Base-by-base conservation (phyloP, 2,329 filamentous ascomycete species). In the Akanthomyces lecanii region DNA sequence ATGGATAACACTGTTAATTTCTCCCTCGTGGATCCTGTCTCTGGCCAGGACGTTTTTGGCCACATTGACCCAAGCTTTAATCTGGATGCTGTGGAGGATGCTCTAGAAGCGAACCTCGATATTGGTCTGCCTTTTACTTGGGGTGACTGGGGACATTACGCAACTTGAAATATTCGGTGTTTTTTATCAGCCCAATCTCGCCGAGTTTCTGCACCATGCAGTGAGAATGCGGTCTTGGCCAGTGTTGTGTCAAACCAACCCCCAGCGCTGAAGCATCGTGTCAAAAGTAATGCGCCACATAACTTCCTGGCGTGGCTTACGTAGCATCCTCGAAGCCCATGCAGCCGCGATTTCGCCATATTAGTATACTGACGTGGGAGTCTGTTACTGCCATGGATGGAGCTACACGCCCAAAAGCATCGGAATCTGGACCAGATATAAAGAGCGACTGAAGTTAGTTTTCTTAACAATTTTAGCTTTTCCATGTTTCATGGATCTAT, bases 31-130 rank as follows among this genome's bases (percentile, higher is more conserved):
- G 78, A 80, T 47, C 72, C 76, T 2, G 72, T 79, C 30, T 78
- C 78, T 0, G 81, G 82, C 1, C 73, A 83, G n/a, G 81, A 85
- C 51, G 73, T 85, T 1, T 84, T 84, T 66, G 80, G 79, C 3
- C 78, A 83, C 50, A 82, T 85, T 30, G 82, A 83, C 55, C 82
- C 82, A 2, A 82, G 73, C 55, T 85, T 85, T 66, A 78, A 85
- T 56, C 67, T 85, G 1, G 77, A 77, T 28, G 82, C 82, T 0
- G 79, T 84, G 28, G 82, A 85, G 66, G 81, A 82, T 21, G 82
- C 79, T 0, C 71, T 85, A 0, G 81, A 84, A 63, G 81, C 81
- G 0, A 84, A 84, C 60, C 71, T 85, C 3, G 82, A 85, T 53
- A 81, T 85, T 57, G 80, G 79, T 0, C 72, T 81, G 14, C 82